Evolutionary conservation across 331 rosid species (phyloP).

Genomic region (Malus hybrid): DNA sequence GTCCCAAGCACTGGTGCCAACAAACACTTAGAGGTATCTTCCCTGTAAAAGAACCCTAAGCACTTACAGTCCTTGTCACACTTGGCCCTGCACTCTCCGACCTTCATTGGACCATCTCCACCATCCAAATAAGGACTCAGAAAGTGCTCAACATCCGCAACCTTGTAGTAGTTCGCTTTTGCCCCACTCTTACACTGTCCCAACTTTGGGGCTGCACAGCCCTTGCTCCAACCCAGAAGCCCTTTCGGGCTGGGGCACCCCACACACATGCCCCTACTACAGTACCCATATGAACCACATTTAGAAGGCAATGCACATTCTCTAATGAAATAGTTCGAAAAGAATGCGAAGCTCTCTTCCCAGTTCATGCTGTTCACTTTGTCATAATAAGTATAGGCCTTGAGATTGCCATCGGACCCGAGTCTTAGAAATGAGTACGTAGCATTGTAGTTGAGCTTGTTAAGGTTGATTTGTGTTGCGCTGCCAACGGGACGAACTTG

Average conservation of each 20-base stretch:
- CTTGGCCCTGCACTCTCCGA: slow-evolving; percentile 19
- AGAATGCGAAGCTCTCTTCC: slow-evolving; percentile 27
- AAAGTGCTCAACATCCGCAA: slow-evolving; percentile 23
- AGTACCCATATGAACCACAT: slow-evolving; percentile 23
- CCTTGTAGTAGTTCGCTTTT: slow-evolving; percentile 13
- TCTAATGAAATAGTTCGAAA: slow-evolving; percentile 19
- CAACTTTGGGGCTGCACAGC: slow-evolving; percentile 21
- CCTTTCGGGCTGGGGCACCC: slow-evolving; percentile 26
- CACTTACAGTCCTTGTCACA: slow-evolving; percentile 33
- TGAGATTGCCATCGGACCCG: slow-evolving; percentile 22
- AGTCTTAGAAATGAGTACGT: slow-evolving; percentile 21
- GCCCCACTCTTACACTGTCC: slow-evolving; percentile 4
- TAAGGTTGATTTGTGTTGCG: background rate
- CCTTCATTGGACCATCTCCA: slow-evolving; percentile 21
- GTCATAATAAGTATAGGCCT: slow-evolving; percentile 18
- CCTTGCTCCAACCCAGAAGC: slow-evolving; percentile 26
- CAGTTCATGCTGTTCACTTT: background rate
- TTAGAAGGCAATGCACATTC: slow-evolving; percentile 26
- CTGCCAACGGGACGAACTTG: slow-evolving; percentile 19
- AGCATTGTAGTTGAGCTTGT: slow-evolving; percentile 14
- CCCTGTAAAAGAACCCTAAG: slow-evolving; percentile 13
- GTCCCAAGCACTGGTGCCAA: slow-evolving; percentile 15
- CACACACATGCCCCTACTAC: slow-evolving; percentile 21
- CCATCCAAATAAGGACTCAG: slow-evolving; percentile 10
- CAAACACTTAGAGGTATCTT: slow-evolving; percentile 6